These are phyloP conservation scores for Penicillium fimorum DNA, from an alignment of 495 filamentous ascomycete species.

Conservation along the genomic window DNA sequence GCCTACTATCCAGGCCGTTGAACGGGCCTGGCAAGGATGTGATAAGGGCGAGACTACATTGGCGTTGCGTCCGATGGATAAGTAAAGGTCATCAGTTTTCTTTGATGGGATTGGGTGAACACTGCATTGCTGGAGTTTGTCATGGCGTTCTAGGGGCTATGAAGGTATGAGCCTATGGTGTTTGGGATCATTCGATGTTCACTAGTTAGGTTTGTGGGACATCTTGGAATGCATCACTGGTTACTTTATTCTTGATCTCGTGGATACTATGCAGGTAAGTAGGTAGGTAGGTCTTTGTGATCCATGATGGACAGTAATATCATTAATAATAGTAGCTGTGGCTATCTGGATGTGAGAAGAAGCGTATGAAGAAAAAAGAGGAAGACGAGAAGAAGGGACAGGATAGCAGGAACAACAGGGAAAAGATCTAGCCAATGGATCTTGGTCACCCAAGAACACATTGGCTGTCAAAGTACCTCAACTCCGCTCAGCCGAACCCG, in stretches of 20 bases:
- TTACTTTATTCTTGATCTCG: not conserved
- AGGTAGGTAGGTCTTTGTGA: not conserved
- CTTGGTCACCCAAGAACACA: not conserved
- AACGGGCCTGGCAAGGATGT: constrained; percentile 31
- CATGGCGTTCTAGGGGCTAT: not conserved
- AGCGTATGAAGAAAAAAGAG: not conserved
- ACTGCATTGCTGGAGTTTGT: constrained; percentile 3
- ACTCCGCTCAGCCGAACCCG: not conserved
- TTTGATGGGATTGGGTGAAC: not conserved
- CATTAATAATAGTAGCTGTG: not conserved
- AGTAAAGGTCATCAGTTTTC: not conserved
- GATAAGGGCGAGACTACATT: not conserved
- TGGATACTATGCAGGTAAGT: no score
- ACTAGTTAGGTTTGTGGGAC: not conserved
- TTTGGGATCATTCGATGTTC: not conserved
- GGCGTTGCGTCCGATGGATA: not conserved
- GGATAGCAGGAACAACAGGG: not conserved
- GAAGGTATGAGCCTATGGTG: not conserved
- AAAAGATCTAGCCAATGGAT: not conserved
- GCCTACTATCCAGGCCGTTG: constrained; percentile 28
- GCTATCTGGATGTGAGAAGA: not conserved
- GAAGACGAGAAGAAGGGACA: not conserved
- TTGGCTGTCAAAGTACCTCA: not conserved
- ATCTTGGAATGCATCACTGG: not conserved
- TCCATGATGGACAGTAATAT: not conserved